These are phyloP conservation scores for Syzygium malaccense DNA, from an alignment of 441 rosid genomes.

Conservation along the genomic window DNA sequence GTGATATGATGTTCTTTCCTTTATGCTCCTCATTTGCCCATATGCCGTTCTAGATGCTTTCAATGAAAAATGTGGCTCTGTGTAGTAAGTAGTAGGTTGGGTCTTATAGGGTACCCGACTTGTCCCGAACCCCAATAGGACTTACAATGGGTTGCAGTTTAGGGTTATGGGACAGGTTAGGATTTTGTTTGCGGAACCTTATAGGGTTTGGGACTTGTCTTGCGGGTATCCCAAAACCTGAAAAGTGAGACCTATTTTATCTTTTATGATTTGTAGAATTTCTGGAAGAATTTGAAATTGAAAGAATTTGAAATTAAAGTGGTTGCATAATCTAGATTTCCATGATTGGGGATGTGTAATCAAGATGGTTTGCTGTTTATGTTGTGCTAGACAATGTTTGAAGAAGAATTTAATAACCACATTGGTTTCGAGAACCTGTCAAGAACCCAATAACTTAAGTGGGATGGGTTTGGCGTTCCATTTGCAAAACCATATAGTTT, in stretches of 20 bases:
- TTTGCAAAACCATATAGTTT: neutral
- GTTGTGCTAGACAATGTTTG: neutral
- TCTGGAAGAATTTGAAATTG: neutral
- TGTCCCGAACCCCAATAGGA: neutral
- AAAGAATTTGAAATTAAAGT: neutral
- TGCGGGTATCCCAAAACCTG: neutral
- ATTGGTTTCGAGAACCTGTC: neutral
- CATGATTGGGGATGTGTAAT: neutral
- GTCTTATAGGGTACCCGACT: neutral
- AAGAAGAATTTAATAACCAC: neutral
- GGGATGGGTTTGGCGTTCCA: neutral
- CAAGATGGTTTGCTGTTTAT: neutral
- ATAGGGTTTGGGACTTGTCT: neutral
- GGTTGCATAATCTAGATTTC: neutral
- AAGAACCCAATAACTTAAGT: neutral
- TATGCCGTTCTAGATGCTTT: neutral
- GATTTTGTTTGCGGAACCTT: neutral
- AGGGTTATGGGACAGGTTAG: neutral
- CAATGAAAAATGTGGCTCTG: neutral
- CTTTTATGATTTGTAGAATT: neutral
- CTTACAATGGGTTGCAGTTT: neutral
- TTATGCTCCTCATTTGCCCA: neutral
- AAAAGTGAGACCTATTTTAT: neutral
- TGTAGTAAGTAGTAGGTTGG: neutral
- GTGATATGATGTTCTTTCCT: neutral